These are phyloP conservation scores for Ambrosia artemisiifolia DNA, from an alignment of 129 eudicot genomes.

Conservation along the genomic window DNA sequence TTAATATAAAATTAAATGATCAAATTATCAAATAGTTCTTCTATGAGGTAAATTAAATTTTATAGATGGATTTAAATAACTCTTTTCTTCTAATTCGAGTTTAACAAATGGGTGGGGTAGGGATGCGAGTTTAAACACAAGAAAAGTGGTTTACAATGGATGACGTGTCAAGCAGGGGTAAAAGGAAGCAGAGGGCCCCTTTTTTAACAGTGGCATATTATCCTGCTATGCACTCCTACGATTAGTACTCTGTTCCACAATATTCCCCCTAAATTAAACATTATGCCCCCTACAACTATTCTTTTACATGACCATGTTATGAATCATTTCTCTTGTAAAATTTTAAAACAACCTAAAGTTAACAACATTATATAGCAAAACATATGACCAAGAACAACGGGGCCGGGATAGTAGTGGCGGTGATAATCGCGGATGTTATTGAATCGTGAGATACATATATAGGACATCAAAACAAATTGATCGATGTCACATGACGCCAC, in stretches of 20 bases:
- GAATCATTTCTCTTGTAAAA: background rate
- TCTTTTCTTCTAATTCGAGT: too few species aligned
- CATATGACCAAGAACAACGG: background rate
- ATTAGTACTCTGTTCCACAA: background rate
- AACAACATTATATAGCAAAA: background rate
- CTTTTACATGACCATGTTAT: background rate
- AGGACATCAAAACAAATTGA: too few species aligned
- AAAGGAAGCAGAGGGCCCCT: background rate
- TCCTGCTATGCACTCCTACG: background rate
- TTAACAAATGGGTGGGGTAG: too few species aligned
- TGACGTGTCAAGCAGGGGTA: constrained; percentile 6
- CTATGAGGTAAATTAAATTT: too few species aligned
- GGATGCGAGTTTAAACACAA: background rate
- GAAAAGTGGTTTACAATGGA: background rate
- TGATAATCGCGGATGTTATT: too few species aligned
- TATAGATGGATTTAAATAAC: too few species aligned
- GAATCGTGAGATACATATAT: too few species aligned
- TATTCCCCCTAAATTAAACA: constrained; percentile 23
- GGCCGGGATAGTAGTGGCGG: too few species aligned
- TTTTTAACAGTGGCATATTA: background rate
- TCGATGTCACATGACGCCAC: too few species aligned
- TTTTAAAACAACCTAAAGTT: background rate
- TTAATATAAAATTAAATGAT: too few species aligned
- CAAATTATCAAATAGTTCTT: too few species aligned
- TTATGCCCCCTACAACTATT: background rate